Conservation (phyloP, 2,329 filamentous ascomycete species). For the Epichloe typhina region DNA sequence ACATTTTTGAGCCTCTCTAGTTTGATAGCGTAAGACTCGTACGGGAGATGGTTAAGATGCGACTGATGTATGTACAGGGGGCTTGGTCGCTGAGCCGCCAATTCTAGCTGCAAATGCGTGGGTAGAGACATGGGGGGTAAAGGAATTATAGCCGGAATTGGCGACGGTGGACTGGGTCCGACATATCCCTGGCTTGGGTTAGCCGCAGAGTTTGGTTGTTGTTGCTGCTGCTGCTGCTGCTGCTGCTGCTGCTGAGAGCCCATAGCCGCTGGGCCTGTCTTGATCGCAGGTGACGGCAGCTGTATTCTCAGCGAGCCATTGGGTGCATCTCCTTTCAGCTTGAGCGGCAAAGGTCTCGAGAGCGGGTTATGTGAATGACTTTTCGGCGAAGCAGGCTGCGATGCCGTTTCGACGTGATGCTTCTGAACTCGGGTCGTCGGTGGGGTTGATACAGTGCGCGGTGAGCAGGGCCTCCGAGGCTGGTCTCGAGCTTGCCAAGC, state of each 20-base stretch:
- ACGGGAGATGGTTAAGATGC: slow-evolving; percentile 48
- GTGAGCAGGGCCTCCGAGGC: slow-evolving; percentile 20
- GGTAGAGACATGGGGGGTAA: slow-evolving; percentile 57
- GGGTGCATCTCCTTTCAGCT: slow-evolving; percentile 25
- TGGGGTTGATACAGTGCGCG: slow-evolving; percentile 38
- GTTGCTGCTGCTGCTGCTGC: background rate
- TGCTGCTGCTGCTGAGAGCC: slow-evolving; percentile 6
- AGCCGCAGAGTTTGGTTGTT: slow-evolving; percentile 6
- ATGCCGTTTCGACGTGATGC: slow-evolving; percentile 10
- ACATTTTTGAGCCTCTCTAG: slow-evolving; percentile 88
- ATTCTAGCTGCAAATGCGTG: slow-evolving; percentile 50
- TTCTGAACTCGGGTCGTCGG: slow-evolving; percentile 29
- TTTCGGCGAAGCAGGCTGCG: slow-evolving; percentile 22
- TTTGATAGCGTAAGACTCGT: slow-evolving; percentile 86
- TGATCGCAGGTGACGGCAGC: slow-evolving; percentile 12
- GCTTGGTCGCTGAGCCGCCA: slow-evolving; percentile 48
- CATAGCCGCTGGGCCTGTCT: slow-evolving; percentile 13
- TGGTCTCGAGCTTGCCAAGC: slow-evolving; percentile 10
- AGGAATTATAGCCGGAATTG: slow-evolving; percentile 42
- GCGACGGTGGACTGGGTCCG: slow-evolving; percentile 27
- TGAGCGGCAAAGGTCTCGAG: slow-evolving; percentile 29
- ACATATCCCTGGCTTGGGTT: slow-evolving; percentile 7
- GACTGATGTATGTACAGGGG: slow-evolving; percentile 56
- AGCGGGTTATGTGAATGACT: slow-evolving; percentile 38
- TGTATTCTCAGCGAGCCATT: slow-evolving; percentile 5